Conservation (phyloP, 306 rosid species). For the Cicer yamashitae region DNA sequence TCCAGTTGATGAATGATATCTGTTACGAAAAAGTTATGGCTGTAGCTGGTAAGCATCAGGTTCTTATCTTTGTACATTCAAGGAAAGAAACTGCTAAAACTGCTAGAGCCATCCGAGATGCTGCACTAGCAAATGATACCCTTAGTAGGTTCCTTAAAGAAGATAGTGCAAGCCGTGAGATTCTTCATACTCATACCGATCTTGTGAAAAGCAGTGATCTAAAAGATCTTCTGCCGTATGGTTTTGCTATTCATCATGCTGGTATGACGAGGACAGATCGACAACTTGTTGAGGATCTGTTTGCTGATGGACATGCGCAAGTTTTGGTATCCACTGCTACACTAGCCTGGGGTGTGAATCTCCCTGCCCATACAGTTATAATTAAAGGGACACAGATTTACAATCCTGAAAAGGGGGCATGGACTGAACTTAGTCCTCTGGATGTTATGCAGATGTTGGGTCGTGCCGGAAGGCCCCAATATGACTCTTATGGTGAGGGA, state of each 20-base stretch:
- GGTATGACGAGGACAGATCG: slow-evolving; percentile 91
- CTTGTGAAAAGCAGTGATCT: slow-evolving; percentile 92
- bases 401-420: slow-evolving; percentile 94
- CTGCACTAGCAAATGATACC: slow-evolving; percentile 93
- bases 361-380: slow-evolving; percentile 90
- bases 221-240: slow-evolving; percentile 94
- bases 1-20: slow-evolving; percentile 94
- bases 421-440: slow-evolving; percentile 95
- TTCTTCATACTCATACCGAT: slow-evolving; percentile 92
- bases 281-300: slow-evolving; percentile 89
- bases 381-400: slow-evolving; percentile 93
- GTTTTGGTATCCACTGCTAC: slow-evolving; percentile 97
- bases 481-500: slow-evolving; percentile 86
- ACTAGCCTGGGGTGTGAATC: slow-evolving; percentile 97
- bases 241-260: slow-evolving; percentile 96
- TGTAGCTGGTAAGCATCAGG: slow-evolving; percentile 92
- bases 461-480: slow-evolving; percentile 97
- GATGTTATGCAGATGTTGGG: slow-evolving; percentile 97
- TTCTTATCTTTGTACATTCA: slow-evolving; percentile 95
- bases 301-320: slow-evolving; percentile 86
- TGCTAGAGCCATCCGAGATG: slow-evolving; percentile 90
- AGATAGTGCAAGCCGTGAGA: slow-evolving; percentile 95
- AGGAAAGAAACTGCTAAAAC: slow-evolving; percentile 97
- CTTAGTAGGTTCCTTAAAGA: slow-evolving; percentile 90
- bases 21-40: slow-evolving; percentile 94